phyloP scores from a whole-genome alignment of 306 rosid genomes.

The Casuarina glauca region DNA sequence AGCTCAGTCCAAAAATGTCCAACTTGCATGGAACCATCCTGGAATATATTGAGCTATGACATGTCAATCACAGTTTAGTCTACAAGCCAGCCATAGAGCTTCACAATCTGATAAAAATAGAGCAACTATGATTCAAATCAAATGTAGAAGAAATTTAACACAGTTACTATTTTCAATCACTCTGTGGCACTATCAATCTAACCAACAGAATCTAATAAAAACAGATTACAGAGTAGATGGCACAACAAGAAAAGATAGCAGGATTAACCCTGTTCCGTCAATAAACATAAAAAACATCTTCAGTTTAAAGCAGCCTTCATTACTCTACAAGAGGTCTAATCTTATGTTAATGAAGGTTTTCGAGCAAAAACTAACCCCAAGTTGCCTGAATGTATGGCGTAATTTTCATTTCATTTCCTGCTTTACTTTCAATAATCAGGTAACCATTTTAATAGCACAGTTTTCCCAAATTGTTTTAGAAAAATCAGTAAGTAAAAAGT shows the following conservation, averaged over 20 bases:
- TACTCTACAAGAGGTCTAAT: no score
- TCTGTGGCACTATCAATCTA: background rate
- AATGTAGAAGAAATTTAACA: background rate
- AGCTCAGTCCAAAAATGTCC: background rate
- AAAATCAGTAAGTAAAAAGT: no score
- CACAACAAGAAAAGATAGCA: background rate
- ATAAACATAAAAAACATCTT: no score
- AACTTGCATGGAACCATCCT: background rate
- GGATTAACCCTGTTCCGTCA: background rate
- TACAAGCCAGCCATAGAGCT: no score
- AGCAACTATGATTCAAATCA: background rate
- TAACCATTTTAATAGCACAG: background rate
- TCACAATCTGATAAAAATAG: background rate
- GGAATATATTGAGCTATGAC: background rate
- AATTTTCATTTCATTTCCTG: background rate
- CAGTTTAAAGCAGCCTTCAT: no score
- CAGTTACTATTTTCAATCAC: background rate
- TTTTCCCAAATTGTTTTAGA: no score
- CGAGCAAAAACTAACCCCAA: no score
- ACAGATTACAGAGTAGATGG: background rate
- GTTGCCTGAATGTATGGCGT: no score
- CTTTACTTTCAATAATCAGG: background rate
- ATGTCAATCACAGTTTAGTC: slow-evolving; percentile 3
- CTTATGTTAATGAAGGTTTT: no score
- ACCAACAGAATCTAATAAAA: background rate